A percentile compares a stretch with the other conserved stretches of the same genome.
These are phyloP conservation scores for Colletotrichum musae DNA, from an alignment of 2,329 filamentous ascomycete species.

Conservation along the genomic window DNA sequence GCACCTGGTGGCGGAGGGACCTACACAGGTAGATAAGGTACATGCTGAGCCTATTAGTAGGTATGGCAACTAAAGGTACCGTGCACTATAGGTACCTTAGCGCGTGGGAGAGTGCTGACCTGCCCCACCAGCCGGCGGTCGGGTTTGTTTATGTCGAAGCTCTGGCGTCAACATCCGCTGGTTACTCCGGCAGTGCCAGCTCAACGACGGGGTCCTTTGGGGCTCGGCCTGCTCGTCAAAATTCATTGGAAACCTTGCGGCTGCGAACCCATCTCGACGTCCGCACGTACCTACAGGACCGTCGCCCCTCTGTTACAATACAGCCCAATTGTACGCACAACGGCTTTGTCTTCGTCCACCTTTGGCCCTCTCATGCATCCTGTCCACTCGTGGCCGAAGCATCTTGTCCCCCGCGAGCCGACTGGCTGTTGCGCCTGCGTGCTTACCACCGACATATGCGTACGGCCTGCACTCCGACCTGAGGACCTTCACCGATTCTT, in stretches of 20 bases:
- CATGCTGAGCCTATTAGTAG: background rate
- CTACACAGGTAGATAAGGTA: no score
- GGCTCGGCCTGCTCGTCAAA: slow-evolving; percentile 26
- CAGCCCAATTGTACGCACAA: slow-evolving; percentile 19
- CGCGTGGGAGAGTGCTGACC: slow-evolving; percentile 6
- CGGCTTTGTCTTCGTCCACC: slow-evolving; percentile 15
- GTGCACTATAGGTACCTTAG: slow-evolving; percentile 18
- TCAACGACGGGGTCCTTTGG: slow-evolving; percentile 33
- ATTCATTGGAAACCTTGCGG: slow-evolving; percentile 2
- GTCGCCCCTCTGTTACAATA: slow-evolving; percentile 1
- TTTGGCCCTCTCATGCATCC: slow-evolving; percentile 19
- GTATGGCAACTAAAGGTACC: background rate
- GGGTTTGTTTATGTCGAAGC: slow-evolving; percentile 41
- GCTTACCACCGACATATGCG: background rate
- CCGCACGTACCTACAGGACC: background rate
- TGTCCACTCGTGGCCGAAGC: slow-evolving; percentile 4
- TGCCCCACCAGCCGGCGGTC: slow-evolving; percentile 25
- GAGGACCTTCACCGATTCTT: background rate
- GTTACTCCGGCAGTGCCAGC: slow-evolving; percentile 41
- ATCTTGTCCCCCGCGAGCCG: slow-evolving; percentile 16
- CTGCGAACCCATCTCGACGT: background rate
- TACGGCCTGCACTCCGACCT: slow-evolving; percentile 33
- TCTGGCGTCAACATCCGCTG: slow-evolving; percentile 38
- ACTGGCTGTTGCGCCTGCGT: slow-evolving; percentile 14
- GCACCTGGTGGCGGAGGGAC: no score